Conservation (phyloP, 768 basidiomycete species). For the Hericium alpestre region DNA sequence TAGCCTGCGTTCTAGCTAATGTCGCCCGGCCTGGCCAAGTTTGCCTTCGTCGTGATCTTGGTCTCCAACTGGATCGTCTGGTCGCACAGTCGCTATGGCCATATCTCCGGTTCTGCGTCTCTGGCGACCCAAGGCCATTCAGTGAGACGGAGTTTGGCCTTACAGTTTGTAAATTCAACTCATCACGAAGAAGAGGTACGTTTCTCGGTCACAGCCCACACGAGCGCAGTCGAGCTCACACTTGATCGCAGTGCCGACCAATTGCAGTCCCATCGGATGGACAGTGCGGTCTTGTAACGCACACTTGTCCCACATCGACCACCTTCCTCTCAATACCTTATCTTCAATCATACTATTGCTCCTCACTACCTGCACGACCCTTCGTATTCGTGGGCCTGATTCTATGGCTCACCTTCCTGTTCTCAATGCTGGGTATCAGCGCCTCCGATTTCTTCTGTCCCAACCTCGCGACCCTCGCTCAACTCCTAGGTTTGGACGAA, state of each 20-base stretch:
- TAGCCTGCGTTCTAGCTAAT: conserved; percentile 23
- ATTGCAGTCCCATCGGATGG: conserved; percentile 37
- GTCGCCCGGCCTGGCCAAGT: conserved; percentile 36
- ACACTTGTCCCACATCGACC: conserved; percentile 43
- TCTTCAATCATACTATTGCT: conserved; percentile 62
- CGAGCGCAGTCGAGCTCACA: not conserved
- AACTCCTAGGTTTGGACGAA: conserved; percentile 79
- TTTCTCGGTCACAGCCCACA: not conserved
- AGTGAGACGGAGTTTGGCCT: not conserved
- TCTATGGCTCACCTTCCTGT: conserved; percentile 82
- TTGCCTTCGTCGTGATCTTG: conserved; percentile 42
- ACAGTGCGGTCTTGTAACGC: conserved; percentile 58
- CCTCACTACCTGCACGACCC: conserved; percentile 43
- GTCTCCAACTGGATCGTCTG: conserved; percentile 51
- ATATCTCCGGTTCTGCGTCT: conserved; percentile 6
- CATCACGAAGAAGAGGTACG: conserved; percentile 5
- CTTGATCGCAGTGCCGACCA: conserved; percentile 49
- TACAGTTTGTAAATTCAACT: not conserved
- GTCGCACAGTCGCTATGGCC: conserved; percentile 33
- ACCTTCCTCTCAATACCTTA: conserved; percentile 69
- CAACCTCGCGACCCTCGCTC: conserved; percentile 84
- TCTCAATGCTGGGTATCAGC: conserved; percentile 89
- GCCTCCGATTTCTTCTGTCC: conserved; percentile 98
- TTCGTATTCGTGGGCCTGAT: conserved; percentile 52
- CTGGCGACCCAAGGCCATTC: not conserved